Base-by-base conservation (phyloP, 2,329 filamentous ascomycete species). In the Nigrospora oryzae region DNA sequence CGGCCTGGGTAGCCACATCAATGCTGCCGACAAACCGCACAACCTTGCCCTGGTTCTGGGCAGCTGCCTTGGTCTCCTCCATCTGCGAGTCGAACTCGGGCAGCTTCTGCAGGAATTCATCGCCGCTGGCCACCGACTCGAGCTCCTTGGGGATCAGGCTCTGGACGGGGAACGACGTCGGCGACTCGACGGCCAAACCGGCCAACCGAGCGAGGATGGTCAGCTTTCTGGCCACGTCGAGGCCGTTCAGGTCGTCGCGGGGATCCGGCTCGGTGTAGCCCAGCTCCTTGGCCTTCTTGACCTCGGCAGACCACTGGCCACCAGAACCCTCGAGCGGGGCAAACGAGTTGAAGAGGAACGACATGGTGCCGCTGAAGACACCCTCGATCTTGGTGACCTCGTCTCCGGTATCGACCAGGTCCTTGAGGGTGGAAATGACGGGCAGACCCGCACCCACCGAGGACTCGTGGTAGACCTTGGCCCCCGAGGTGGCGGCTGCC, bases 291-390 rank as follows among this genome's bases (percentile, higher is more conserved):
- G 93, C 93, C 66, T 91, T 89, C 60, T 80, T 83, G 32, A 98
- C 93, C 61, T 95, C 90, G 40, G 85, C 85, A 37, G 88, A 93
- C 84, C 94, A 98, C 59, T 84, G 82, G 43, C 87, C 88, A 32
- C 86, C 86, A 17, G 74, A 70, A 5, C 84, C 85, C 41, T 81
- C 78, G 3, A 83, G 82, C 0, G 93, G 93, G 40, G 90, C 89
- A 64, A 97, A 98, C 17, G 82, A 90, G 74, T 97, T 97, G 81
- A 98, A 97, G 36, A 98, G 75, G 75, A 96, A 98, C 35, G 87
- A 94, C 81, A 98, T 91, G 45, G 93, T 98, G 51, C 93, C 93
- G 49, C 88, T 95, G 70, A 98, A 97, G 42, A 98, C 90, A 53
- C 93, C 93, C 69, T 97, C 91, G 55, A 98, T 94, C 68, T 84